Conservation (phyloP, 2,329 filamentous ascomycete genomes). For the Diaporthe vaccinii region DNA sequence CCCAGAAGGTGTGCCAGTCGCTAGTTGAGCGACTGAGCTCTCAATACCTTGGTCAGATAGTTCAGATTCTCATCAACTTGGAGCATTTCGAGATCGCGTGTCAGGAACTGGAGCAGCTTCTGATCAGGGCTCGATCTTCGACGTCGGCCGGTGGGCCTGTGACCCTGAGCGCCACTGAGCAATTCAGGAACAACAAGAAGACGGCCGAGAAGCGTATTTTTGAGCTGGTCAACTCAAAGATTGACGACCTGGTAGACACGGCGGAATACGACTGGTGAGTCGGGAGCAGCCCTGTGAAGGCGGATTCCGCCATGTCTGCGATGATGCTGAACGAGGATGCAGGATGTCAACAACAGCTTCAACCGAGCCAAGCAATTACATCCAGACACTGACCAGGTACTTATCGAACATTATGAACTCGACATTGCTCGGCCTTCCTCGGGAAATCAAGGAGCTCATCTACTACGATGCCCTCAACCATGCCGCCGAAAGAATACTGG, state of each 20-base stretch:
- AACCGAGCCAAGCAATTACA: constrained; percentile 88
- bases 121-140: constrained; percentile 87
- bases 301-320: neutral
- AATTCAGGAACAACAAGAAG: constrained; percentile 92
- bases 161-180: constrained; percentile 83
- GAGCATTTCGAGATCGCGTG: constrained; percentile 98
- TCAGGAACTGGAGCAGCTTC: constrained; percentile 85
- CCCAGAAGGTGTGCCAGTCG: constrained; percentile 89
- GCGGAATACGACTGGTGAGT: constrained; percentile 93
- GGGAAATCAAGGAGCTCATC: constrained; percentile 96
- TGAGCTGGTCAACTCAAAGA: constrained; percentile 98
- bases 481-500: constrained; percentile 86
- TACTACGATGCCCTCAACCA: constrained; percentile 97
- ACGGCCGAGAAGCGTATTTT: constrained; percentile 98
- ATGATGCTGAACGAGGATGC: constrained; percentile 30
- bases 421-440: constrained; percentile 90
- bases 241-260: constrained; percentile 96
- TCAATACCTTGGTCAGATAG: constrained; percentile 96
- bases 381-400: constrained; percentile 94
- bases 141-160: constrained; percentile 85
- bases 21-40: constrained; percentile 90
- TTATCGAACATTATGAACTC: constrained; percentile 97
- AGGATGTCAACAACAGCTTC: constrained; percentile 70
- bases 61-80: constrained; percentile 97
- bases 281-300: neutral